These are phyloP conservation scores for Chaetomiaceae sp. DNA, from an alignment of 2,329 filamentous ascomycete genomes.

Conservation along the genomic window DNA sequence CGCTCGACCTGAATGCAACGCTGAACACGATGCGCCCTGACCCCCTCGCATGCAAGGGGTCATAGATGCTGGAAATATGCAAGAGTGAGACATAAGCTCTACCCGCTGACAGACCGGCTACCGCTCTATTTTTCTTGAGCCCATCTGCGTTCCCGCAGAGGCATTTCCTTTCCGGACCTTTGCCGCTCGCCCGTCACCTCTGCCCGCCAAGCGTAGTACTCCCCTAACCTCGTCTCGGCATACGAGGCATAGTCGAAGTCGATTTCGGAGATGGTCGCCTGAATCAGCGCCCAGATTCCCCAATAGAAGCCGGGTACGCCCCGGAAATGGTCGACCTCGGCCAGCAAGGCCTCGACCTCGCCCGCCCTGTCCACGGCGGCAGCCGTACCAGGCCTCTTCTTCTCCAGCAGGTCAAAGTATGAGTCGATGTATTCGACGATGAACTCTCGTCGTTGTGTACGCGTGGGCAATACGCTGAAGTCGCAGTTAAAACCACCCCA, in stretches of 20 bases:
- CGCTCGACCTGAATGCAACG: conserved; percentile 1
- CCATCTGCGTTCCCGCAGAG: conserved; percentile 77
- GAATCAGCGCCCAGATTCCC: conserved; percentile 95
- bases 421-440: conserved; percentile 73
- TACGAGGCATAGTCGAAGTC: conserved; percentile 95
- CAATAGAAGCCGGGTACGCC: conserved; percentile 85
- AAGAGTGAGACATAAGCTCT: background rate
- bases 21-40: conserved; percentile 1
- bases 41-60: background rate
- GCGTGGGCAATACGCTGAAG: conserved; percentile 73
- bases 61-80: background rate
- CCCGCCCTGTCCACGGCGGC: conserved; percentile 45
- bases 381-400: conserved; percentile 29
- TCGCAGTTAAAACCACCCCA: conserved; percentile 98
- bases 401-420: conserved; percentile 55
- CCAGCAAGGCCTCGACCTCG: conserved; percentile 63
- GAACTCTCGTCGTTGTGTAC: conserved; percentile 70
- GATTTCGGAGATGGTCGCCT: conserved; percentile 88
- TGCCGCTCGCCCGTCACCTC: conserved; percentile 60
- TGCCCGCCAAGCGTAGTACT: conserved; percentile 89
- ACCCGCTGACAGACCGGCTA: background rate
- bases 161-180: conserved; percentile 50
- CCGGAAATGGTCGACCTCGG: conserved; percentile 80
- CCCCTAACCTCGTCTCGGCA: conserved; percentile 75
- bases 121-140: conserved; percentile 41